These are phyloP conservation scores for Trichoderma brevicompactum DNA, from an alignment of 2,329 filamentous ascomycete genomes.

Conservation along the genomic window DNA sequence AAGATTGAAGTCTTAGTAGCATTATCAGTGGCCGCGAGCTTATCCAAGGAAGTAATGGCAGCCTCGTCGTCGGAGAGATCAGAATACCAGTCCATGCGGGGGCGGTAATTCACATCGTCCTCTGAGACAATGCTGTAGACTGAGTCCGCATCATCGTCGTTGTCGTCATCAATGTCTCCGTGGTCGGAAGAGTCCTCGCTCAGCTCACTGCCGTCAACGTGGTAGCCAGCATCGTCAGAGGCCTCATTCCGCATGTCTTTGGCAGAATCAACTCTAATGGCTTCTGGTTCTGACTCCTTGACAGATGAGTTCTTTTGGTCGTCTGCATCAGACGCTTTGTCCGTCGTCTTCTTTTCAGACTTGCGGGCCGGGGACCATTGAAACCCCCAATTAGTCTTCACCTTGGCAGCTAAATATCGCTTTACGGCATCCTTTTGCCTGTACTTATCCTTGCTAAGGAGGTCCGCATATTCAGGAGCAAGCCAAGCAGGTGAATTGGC, in stretches of 20 bases:
- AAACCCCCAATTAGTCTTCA: slow-evolving; percentile 65
- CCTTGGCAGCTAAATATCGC: slow-evolving; percentile 56
- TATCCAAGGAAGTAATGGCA: slow-evolving; percentile 53
- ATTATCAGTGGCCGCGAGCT: slow-evolving; percentile 51
- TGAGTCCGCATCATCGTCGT: slow-evolving; percentile 53
- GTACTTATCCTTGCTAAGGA: slow-evolving; percentile 63
- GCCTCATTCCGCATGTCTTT: slow-evolving; percentile 39
- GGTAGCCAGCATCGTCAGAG: slow-evolving; percentile 43
- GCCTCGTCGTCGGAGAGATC: slow-evolving; percentile 58
- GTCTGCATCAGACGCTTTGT: slow-evolving; percentile 2
- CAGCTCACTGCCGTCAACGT: slow-evolving; percentile 48
- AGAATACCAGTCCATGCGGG: slow-evolving; percentile 61
- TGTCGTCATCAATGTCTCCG: slow-evolving; percentile 47
- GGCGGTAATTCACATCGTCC: slow-evolving; percentile 54
- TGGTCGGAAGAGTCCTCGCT: slow-evolving; percentile 35
- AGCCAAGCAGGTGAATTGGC: slow-evolving; percentile 42
- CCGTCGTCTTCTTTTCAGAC: background rate
- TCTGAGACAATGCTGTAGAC: slow-evolving; percentile 63
- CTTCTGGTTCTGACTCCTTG: slow-evolving; percentile 6
- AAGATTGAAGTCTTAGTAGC: slow-evolving; percentile 48
- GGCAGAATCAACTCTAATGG: slow-evolving; percentile 17
- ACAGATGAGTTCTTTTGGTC: background rate
- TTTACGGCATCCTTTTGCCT: slow-evolving; percentile 67
- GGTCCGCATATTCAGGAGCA: slow-evolving; percentile 62
- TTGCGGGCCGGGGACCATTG: slow-evolving; percentile 53